Conservation (phyloP, 208 protist species). For the Trypanosomatidae sp. region DNA sequence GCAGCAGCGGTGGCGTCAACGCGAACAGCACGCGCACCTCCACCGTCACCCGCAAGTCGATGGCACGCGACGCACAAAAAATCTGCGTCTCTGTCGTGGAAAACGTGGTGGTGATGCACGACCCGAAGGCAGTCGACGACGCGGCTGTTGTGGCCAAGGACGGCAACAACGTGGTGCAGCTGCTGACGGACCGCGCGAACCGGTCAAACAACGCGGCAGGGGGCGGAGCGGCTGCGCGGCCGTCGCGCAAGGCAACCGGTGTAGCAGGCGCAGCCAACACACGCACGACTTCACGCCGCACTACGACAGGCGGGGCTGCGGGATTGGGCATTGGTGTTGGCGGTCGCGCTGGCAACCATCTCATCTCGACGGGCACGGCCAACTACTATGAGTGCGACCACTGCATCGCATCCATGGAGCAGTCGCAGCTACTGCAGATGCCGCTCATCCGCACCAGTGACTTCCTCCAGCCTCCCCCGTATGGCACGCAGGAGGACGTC, state of each 20-base stretch:
- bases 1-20: too few species aligned
- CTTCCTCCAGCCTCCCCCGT: constrained; percentile 60
- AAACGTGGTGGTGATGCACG: constrained; percentile 75
- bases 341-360: background rate
- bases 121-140: constrained; percentile 60
- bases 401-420: constrained; percentile 68
- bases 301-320: constrained; percentile 8
- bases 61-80: constrained; percentile 37
- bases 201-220: too few species aligned
- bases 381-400: constrained; percentile 74
- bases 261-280: constrained; percentile 11
- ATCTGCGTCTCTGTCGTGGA: constrained; percentile 77
- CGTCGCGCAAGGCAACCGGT: constrained; percentile 19
- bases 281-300: constrained; percentile 20
- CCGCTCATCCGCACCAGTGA: constrained; percentile 61
- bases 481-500: constrained; percentile 75
- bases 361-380: constrained; percentile 52
- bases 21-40: constrained; percentile 14
- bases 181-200: constrained; percentile 46
- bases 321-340: background rate
- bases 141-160: constrained; percentile 47
- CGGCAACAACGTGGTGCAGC: constrained; percentile 59
- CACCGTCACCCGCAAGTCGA: constrained; percentile 9
- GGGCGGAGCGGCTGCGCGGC: constrained; percentile 2
- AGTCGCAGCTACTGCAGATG: constrained; percentile 51